These are phyloP conservation scores for Paramecium caudatum DNA, from an alignment of 73 alveolate genomes.

Conservation along the genomic window DNA sequence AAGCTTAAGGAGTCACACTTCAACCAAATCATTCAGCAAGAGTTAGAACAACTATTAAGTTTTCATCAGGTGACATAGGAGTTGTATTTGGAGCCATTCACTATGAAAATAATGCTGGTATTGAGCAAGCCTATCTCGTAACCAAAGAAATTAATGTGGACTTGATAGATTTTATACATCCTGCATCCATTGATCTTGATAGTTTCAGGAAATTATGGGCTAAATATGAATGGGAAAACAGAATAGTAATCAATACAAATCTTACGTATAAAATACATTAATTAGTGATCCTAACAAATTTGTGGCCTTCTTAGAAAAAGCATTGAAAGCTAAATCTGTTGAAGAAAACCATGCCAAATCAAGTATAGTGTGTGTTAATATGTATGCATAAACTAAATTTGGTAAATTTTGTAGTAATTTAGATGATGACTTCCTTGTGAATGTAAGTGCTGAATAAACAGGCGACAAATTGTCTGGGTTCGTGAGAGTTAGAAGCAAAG, in stretches of 20 bases:
- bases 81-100: constrained; percentile 94
- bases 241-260: constrained; percentile 88
- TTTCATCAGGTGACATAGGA: constrained; percentile 92
- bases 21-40: constrained; percentile 86
- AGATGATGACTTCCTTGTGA: constrained; percentile 75
- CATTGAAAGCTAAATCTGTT: neutral
- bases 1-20: constrained; percentile 87
- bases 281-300: neutral
- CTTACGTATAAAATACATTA: neutral
- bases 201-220: constrained; percentile 97
- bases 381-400: constrained; percentile 72
- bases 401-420: constrained; percentile 28
- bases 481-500: constrained; percentile 76
- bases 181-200: constrained; percentile 89
- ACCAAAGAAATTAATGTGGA: constrained; percentile 92
- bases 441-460: constrained; percentile 71
- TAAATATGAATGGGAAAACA: constrained; percentile 98
- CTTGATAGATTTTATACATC: constrained; percentile 88
- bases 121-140: constrained; percentile 86
- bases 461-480: constrained; percentile 65
- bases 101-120: constrained; percentile 90
- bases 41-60: constrained; percentile 88
- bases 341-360: constrained; percentile 1
- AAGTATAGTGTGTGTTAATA: constrained; percentile 50
- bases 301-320: neutral